Evolutionary conservation across 2,329 filamentous ascomycete species (phyloP).

Genomic region (Trichophyton benhamiae): DNA sequence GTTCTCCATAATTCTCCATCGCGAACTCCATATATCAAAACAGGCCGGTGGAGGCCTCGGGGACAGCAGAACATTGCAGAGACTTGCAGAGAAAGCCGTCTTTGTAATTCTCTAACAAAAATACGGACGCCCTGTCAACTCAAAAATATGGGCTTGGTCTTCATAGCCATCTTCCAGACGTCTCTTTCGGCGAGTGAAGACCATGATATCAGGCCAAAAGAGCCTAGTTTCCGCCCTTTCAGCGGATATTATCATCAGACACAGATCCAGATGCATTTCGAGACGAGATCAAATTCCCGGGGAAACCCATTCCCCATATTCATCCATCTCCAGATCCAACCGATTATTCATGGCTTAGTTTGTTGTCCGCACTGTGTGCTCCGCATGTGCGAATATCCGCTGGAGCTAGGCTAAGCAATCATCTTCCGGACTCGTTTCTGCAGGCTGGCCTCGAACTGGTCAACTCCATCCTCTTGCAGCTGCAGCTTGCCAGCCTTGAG

Average conservation of each 20-base stretch:
- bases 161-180: background rate
- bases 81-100: background rate
- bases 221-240: background rate
- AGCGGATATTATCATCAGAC: background rate
- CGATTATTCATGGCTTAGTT: background rate
- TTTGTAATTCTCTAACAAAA: background rate
- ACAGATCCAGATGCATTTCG: background rate
- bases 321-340: background rate
- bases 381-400: background rate
- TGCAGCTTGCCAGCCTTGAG: conserved; percentile 47
- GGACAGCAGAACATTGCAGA: background rate
- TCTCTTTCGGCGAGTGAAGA: background rate
- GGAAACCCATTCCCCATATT: background rate
- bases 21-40: background rate
- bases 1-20: background rate
- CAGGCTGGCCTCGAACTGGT: conserved; percentile 45
- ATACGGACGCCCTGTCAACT: background rate
- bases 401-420: background rate
- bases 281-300: background rate
- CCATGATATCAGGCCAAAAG: background rate
- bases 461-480: conserved; percentile 47
- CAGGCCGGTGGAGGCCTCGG: background rate
- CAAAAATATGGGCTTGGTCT: background rate
- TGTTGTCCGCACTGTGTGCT: too few species aligned
- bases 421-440: conserved; percentile 5